These are phyloP conservation scores for Brassica incana DNA, from an alignment of 345 rosid genomes.

Conservation along the genomic window DNA sequence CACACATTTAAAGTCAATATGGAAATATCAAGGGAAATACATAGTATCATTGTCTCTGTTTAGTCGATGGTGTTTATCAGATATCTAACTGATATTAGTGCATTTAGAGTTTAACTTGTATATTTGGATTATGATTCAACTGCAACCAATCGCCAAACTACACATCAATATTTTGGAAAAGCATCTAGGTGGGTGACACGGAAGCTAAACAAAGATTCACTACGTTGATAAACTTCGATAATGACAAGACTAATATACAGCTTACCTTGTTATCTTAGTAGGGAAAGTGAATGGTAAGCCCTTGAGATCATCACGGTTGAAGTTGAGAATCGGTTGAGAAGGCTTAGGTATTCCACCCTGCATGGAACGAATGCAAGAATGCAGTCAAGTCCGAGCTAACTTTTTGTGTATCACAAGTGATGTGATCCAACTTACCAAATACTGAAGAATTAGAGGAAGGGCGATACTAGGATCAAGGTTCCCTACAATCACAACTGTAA, in stretches of 20 bases:
- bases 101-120: neutral
- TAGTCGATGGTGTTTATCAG: neutral
- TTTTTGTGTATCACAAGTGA: slow-evolving; percentile 2
- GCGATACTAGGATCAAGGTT: slow-evolving; percentile 67
- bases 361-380: slow-evolving; percentile 20
- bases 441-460: slow-evolving; percentile 76
- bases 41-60: slow-evolving; percentile 4
- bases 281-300: slow-evolving; percentile 88
- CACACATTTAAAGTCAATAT: slow-evolving; percentile 26
- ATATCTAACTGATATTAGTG: neutral
- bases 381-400: slow-evolving; percentile 5
- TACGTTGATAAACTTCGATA: neutral
- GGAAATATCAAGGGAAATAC: neutral
- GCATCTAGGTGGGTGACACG: neutral
- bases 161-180: neutral
- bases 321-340: slow-evolving; percentile 56
- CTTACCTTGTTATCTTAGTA: slow-evolving; percentile 58
- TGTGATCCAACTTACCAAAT: slow-evolving; percentile 62
- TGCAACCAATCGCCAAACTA: neutral
- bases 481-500: slow-evolving; percentile 89
- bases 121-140: neutral
- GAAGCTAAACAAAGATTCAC: neutral
- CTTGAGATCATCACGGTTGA: slow-evolving; percentile 70
- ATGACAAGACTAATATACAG: slow-evolving; percentile 11
- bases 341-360: slow-evolving; percentile 90